Conservation (phyloP, 257 asterid genomes). For the Catharanthus roseus region DNA sequence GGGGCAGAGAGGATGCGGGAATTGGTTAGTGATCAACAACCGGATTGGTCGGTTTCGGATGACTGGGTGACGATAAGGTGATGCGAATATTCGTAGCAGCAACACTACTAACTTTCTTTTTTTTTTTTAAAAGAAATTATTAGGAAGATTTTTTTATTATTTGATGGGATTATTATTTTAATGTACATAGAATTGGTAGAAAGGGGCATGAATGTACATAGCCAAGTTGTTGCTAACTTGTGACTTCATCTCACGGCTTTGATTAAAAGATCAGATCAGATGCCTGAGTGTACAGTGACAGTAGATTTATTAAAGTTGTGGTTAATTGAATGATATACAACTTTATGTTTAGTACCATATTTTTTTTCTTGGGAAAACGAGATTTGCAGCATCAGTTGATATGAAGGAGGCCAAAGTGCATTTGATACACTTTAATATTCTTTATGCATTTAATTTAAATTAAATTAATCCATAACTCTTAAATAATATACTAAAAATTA, state of each 20-base stretch:
- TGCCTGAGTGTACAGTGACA: conserved; percentile 27
- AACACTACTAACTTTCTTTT: background rate
- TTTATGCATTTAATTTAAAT: no score
- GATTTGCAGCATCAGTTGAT: conserved; percentile 22
- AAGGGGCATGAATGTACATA: background rate
- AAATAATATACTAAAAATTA: no score
- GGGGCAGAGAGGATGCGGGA: conserved; percentile 38
- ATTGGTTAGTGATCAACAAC: conserved; percentile 22
- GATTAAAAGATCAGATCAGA: conserved; percentile 14
- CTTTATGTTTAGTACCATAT: no score
- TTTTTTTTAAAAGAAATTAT: background rate
- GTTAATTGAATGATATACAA: conserved; percentile 10
- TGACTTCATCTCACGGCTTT: conserved; percentile 14
- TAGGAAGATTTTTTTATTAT: background rate
- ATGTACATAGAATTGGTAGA: conserved; percentile 14
- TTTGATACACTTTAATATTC: no score
- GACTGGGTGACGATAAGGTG: conserved; percentile 73
- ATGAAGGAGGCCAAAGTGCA: no score
- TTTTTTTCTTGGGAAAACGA: conserved; percentile 25
- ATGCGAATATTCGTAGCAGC: conserved; percentile 19
- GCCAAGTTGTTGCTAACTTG: conserved; percentile 8
- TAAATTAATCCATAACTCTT: no score
- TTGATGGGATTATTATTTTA: background rate
- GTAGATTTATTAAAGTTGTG: background rate
- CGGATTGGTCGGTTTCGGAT: conserved; percentile 48